Percentiles rank a stretch among this genome's conserved stretches.
phyloP scores from a whole-genome alignment of 2,329 filamentous ascomycete species.

The Lizonia empirigonia region DNA sequence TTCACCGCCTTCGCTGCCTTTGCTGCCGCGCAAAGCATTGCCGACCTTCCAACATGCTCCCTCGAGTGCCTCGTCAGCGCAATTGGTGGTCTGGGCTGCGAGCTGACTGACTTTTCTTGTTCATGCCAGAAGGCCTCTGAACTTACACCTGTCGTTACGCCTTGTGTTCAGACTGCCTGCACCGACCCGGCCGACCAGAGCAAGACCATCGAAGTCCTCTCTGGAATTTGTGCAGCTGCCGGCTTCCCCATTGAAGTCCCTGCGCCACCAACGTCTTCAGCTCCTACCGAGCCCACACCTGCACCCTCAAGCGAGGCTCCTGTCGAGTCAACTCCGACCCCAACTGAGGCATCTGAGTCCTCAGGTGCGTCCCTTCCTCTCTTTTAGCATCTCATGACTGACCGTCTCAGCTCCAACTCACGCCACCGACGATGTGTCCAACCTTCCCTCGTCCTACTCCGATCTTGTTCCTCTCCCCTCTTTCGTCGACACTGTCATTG shows the following conservation, averaged over 20 bases:
- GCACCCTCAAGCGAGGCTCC: constrained; percentile 1
- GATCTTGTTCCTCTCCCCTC: constrained; percentile 7
- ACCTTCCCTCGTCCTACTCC: not conserved
- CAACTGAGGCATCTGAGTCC: not conserved
- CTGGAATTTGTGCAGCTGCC: constrained; percentile 33
- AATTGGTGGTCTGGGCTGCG: constrained; percentile 46
- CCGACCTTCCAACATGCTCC: constrained; percentile 51
- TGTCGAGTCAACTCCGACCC: constrained; percentile 4
- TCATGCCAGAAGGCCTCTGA: constrained; percentile 52
- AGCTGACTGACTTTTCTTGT: constrained; percentile 53
- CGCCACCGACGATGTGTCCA: constrained; percentile 2
- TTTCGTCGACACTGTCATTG: constrained; percentile 4
- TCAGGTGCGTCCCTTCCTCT: not conserved
- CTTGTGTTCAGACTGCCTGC: constrained; percentile 53
- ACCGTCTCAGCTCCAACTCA: not conserved
- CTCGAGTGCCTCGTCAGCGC: constrained; percentile 34
- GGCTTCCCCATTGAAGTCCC: constrained; percentile 30
- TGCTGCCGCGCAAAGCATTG: constrained; percentile 48
- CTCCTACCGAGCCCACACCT: not conserved
- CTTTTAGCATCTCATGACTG: not conserved
- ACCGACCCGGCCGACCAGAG: constrained; percentile 41
- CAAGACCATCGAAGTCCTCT: constrained; percentile 29
- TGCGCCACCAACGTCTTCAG: not conserved
- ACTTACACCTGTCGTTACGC: constrained; percentile 48
- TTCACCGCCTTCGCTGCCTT: constrained; percentile 46